These are phyloP conservation scores for Penicillium sp. DNA, from an alignment of 2,329 filamentous ascomycete genomes.

Conservation along the genomic window DNA sequence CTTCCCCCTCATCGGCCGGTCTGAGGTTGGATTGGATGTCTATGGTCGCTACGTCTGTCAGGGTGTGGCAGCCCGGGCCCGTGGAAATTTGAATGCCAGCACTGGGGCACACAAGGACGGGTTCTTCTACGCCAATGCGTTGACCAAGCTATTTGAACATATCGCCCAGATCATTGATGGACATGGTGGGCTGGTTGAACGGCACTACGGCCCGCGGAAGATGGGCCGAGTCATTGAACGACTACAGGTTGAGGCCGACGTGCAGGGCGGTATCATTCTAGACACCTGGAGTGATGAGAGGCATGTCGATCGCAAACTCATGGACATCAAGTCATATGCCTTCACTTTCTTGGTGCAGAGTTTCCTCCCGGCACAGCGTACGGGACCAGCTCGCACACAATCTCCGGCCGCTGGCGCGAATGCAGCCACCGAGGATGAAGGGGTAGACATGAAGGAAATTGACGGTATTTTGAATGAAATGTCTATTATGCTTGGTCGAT, in stretches of 20 bases:
- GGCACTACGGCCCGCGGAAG: constrained; percentile 85
- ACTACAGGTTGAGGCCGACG: constrained; percentile 88
- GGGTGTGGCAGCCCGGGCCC: constrained; percentile 79
- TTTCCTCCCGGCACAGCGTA: constrained; percentile 69
- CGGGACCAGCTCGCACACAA: constrained; percentile 62
- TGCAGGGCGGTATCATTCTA: constrained; percentile 90
- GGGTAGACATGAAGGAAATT: constrained; percentile 94
- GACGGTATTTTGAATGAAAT: constrained; percentile 83
- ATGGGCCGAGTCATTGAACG: constrained; percentile 94
- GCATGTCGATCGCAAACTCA: constrained; percentile 75
- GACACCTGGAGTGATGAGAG: constrained; percentile 95
- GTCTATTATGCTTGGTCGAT: constrained; percentile 84
- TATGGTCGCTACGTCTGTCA: constrained; percentile 96
- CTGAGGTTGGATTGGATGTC: constrained; percentile 84
- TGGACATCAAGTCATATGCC: constrained; percentile 94
- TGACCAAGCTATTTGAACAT: constrained; percentile 93
- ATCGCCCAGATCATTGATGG: constrained; percentile 94
- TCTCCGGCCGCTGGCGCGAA: constrained; percentile 64
- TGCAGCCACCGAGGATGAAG: constrained; percentile 74
- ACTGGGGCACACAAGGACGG: constrained; percentile 64
- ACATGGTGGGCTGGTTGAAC: constrained; percentile 83
- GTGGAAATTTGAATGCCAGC: constrained; percentile 69
- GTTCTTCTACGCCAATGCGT: constrained; percentile 84
- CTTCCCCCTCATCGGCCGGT: constrained; percentile 85
- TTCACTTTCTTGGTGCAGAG: constrained; percentile 97